Conservation (phyloP, 192 early-diverging fungal genomes). For the Chytriomyces hyalinus region DNA sequence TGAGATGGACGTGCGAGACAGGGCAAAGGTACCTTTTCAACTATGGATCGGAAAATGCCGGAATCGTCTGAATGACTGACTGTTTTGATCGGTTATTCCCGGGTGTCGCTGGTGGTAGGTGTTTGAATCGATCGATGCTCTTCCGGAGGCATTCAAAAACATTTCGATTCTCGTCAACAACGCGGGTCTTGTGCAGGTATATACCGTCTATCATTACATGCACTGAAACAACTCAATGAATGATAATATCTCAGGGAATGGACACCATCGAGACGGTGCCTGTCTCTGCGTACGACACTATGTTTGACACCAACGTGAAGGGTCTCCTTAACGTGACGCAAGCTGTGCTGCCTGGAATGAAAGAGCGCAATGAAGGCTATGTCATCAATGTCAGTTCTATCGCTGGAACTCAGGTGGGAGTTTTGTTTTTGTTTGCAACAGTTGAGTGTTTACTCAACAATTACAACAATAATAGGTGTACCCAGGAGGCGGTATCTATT, state of each 20-base stretch:
- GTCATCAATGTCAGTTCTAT: slow-evolving; percentile 87
- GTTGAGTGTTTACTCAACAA: not conserved
- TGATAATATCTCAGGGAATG: slow-evolving; percentile 52
- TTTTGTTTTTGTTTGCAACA: not conserved
- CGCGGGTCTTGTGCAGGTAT: slow-evolving; percentile 58
- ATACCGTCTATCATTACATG: not conserved
- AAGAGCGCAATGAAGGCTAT: slow-evolving; percentile 66
- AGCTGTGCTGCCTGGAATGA: slow-evolving; percentile 82
- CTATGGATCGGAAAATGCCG: not conserved
- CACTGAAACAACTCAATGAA: not conserved
- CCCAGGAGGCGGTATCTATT: slow-evolving; percentile 77
- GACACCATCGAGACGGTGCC: slow-evolving; percentile 68
- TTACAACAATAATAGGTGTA: slow-evolving; percentile 57
- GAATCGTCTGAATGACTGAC: not conserved
- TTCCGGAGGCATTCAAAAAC: slow-evolving; percentile 62
- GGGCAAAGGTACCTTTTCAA: slow-evolving; percentile 40
- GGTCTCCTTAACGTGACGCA: slow-evolving; percentile 82
- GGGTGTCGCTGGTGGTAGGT: not conserved
- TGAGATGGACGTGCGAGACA: slow-evolving; percentile 74
- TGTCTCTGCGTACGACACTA: slow-evolving; percentile 71
- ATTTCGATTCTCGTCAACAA: slow-evolving; percentile 91
- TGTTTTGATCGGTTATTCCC: not conserved
- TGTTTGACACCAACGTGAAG: slow-evolving; percentile 91
- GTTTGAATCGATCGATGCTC: slow-evolving; percentile 39
- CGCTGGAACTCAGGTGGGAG: slow-evolving; percentile 57